phyloP scores from a whole-genome alignment of 1,284 basidiomycete genomes.

The Sanghuangporus baumii region DNA sequence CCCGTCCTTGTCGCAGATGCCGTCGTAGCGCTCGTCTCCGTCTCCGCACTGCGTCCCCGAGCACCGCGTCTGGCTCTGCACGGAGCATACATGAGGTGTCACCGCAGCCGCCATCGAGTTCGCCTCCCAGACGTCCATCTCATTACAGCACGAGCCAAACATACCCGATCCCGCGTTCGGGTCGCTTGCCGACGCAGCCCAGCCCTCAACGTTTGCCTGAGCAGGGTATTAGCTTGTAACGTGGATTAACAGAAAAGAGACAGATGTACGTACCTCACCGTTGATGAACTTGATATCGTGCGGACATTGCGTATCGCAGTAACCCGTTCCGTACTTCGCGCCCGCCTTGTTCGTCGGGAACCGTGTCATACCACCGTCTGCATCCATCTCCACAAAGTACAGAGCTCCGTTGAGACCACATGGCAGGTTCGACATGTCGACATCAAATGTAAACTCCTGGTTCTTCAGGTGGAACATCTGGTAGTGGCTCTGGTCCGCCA shows the following conservation, averaged over 20 bases:
- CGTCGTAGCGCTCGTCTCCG: conserved; percentile 33
- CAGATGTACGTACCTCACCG: conserved; percentile 29
- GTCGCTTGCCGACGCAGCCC: conserved; percentile 34
- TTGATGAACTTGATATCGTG: conserved; percentile 32
- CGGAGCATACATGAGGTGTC: conserved; percentile 43
- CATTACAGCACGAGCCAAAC: conserved; percentile 45
- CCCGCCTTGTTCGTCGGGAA: conserved; percentile 24
- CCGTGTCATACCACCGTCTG: conserved; percentile 21
- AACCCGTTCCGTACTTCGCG: conserved; percentile 29
- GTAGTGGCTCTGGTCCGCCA: conserved; percentile 40
- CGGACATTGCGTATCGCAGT: conserved; percentile 32
- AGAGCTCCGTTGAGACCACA: conserved; percentile 44
- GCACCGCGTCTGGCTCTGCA: conserved; percentile 36
- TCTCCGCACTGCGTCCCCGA: conserved; percentile 34
- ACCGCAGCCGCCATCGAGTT: conserved; percentile 42
- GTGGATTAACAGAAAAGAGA: neutral
- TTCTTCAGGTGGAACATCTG: conserved; percentile 48
- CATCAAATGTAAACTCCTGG: conserved; percentile 54
- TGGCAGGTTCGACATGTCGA: conserved; percentile 48
- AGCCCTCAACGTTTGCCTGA: conserved; percentile 43
- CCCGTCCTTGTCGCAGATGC: conserved; percentile 46
- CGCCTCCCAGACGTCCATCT: conserved; percentile 57
- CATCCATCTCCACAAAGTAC: conserved; percentile 31
- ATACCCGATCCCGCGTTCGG: conserved; percentile 40
- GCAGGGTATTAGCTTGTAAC: neutral